Evolutionary conservation across 768 basidiomycete genomes (phyloP).

Genomic region (Podaxis sp.): DNA sequence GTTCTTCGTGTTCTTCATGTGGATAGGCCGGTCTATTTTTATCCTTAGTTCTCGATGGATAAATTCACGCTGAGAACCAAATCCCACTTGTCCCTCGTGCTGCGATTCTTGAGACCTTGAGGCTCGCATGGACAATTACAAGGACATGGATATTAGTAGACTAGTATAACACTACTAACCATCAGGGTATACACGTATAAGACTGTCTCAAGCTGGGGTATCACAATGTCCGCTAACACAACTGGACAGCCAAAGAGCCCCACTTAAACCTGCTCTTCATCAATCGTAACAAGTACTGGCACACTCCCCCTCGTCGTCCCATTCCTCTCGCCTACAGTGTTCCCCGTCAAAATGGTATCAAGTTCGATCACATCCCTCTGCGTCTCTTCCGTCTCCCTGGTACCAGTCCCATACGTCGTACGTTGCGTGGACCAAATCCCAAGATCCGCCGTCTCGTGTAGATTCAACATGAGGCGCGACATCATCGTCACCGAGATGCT

Average conservation of each 20-base stretch:
- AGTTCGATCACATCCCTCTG: constrained; percentile 20
- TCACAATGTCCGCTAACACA: not conserved
- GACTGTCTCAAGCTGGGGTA: not conserved
- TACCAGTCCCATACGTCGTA: constrained; percentile 6
- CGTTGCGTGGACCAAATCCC: constrained; percentile 30
- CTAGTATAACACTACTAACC: not conserved
- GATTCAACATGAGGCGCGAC: constrained; percentile 56
- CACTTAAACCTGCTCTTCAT: not conserved
- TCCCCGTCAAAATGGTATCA: constrained; percentile 24
- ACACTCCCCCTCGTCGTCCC: not conserved
- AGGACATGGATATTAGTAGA: not conserved
- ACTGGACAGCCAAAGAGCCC: no score
- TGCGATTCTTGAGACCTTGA: not conserved
- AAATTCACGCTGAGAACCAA: not conserved
- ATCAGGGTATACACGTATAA: not conserved
- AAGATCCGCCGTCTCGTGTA: constrained; percentile 38
- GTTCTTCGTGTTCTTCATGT: no score
- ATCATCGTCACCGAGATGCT: constrained; percentile 52
- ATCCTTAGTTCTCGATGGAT: not conserved
- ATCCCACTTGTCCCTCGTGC: not conserved
- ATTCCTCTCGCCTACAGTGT: not conserved
- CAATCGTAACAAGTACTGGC: not conserved
- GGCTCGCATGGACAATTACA: not conserved
- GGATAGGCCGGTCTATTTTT: not conserved
- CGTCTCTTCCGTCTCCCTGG: not conserved